Conservation (phyloP, 2,329 filamentous ascomycete genomes). For the Neofusicoccum parvum region DNA sequence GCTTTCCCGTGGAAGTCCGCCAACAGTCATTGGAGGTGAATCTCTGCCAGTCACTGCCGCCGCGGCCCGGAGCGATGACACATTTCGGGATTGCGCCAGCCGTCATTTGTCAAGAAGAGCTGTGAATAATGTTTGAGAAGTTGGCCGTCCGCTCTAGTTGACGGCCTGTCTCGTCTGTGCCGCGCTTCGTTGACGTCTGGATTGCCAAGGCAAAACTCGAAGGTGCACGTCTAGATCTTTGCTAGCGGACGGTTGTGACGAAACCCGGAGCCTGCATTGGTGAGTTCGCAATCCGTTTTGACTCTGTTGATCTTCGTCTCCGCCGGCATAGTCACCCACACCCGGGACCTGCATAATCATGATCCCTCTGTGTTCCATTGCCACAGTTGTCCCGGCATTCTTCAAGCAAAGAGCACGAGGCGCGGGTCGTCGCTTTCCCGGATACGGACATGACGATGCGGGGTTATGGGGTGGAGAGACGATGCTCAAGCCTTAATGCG, state of each 20-base stretch:
- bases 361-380: not conserved
- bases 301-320: not conserved
- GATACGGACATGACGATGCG: not conserved
- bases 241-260: not conserved
- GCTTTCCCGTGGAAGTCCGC: not conserved
- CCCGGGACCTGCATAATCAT: not conserved
- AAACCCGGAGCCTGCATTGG: not conserved
- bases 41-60: not conserved
- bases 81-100: not conserved
- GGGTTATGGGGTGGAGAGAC: slow-evolving; percentile 2
- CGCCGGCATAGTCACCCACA: not conserved
- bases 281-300: not conserved
- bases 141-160: not conserved
- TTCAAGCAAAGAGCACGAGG: not conserved
- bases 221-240: not conserved
- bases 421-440: not conserved
- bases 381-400: not conserved
- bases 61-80: not conserved
- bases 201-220: not conserved
- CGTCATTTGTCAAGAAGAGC: not conserved
- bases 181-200: not conserved
- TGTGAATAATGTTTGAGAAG: not conserved
- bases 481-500: slow-evolving; percentile 9
- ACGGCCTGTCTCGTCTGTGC: not conserved
- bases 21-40: not conserved